These are phyloP conservation scores for Papilionanthe hybrid DNA, from an alignment of 116 monocot species.

Conservation along the genomic window DNA sequence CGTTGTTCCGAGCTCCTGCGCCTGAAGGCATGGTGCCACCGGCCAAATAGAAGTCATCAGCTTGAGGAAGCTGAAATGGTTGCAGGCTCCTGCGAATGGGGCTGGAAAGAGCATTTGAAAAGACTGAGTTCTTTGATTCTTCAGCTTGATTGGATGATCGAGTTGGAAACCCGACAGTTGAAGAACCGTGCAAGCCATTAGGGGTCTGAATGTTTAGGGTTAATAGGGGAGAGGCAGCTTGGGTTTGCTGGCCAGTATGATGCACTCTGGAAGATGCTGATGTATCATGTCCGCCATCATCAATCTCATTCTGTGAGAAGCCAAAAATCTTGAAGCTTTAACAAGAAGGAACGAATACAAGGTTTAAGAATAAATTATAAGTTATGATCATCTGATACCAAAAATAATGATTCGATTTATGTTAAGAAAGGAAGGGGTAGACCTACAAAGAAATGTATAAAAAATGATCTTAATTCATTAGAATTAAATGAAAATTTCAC, in stretches of 20 bases:
- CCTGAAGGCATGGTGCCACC: conserved; percentile 13
- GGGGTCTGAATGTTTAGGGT: conserved; percentile 4
- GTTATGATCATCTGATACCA: neutral
- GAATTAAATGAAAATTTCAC: too few relatives aligned
- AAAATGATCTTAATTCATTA: too few relatives aligned
- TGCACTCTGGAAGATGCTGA: conserved; percentile 47
- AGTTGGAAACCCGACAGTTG: neutral
- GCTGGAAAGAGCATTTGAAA: conserved; percentile 69
- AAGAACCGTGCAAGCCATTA: too few relatives aligned
- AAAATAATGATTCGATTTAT: neutral
- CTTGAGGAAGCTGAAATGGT: conserved; percentile 40
- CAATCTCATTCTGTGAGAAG: conserved; percentile 59
- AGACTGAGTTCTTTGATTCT: conserved; percentile 53
- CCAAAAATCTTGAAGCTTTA: too few relatives aligned
- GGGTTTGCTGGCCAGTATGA: conserved; percentile 5
- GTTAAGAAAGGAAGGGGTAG: too few relatives aligned
- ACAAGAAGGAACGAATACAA: neutral
- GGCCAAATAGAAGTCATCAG: conserved; percentile 12
- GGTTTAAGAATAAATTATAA: neutral
- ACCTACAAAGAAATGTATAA: too few relatives aligned
- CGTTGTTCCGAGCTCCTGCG: conserved; percentile 18
- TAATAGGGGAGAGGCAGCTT: conserved; percentile 5
- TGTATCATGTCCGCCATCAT: conserved; percentile 53
- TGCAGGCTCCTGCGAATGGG: conserved; percentile 49
- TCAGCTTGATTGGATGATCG: conserved; percentile 26